Base-by-base conservation (phyloP, 257 asterid species). In the Solanum paucissectum region DNA sequence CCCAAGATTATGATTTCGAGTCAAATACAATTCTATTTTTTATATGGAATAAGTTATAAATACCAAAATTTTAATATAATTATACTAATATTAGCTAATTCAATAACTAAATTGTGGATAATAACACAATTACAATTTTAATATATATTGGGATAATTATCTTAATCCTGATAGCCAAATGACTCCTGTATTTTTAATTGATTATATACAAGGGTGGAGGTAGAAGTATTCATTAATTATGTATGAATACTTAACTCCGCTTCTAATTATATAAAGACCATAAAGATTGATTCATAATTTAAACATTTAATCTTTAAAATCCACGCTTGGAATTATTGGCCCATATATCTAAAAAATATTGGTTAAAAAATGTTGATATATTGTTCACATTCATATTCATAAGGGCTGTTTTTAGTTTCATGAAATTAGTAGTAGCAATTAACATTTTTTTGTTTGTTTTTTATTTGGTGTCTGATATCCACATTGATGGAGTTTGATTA, bases 401-500 rank as follows among this genome's bases (percentile, higher is more conserved):
- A 27, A 49, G 4, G 10, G 64, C 9, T 25, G 60, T 79, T 44
- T 55, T 25, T 44, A 44, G 64, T 27, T 79, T 79, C 66, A 27
- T 44, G 64, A 79, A 36, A 77, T 77, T 7, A 40, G 23, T 76
- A 76, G 3, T 40, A 76, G 72, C 18, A 64, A 58, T 79, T 18
- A 5, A 42, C 14, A 27, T 44, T 44, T 20, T 52, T 18, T 49
- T 49, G 18, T 49, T 49, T 13, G 7, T 49, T 49, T 49, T 49
- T 49, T 14, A 49, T 49, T 3, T 20, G 5, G 25, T 3, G 64
- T 55, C 0, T 20, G 0, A 20, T 55, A 18, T 55, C 0, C n/a
- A 7, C 7, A 52, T 52, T 16, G 10, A 10, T 8, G 7, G 10
- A 52, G n/a, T 8, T 2, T 0, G 4, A 55, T 18, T 20, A 55